Base-by-base conservation (phyloP, 148 eudicot genomes). In the Chenopodium formosanum region DNA sequence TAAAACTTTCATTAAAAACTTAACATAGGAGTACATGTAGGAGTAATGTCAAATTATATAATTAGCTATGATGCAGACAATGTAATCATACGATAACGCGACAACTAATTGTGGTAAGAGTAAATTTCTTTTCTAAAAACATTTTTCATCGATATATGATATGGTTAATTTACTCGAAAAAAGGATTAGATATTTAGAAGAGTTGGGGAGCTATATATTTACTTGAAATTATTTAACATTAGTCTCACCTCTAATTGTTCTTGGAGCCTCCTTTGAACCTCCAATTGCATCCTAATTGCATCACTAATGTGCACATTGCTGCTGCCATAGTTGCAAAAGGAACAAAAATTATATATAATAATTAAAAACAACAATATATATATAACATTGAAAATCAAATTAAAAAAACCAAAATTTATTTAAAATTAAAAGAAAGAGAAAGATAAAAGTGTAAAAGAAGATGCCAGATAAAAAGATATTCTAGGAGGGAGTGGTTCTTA, bases 221-320 rank as follows among this genome's bases (percentile, higher is more conserved):
- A 9, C 1, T 52, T 52, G 16, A 10, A 52, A 52, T 9, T 1
- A 11, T 9, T 58, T 1, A 2, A 14, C 2, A 12, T 62, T 27
- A 16, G 17, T 7, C 29, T 86, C 83, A 96, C 99, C 96, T 96
- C 99, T 7, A 96, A 44, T 83, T 96, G 99, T 78, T 96, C 99
- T 84, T 96, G 97, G 47, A 96, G 95, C 82, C 98, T 88, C 83
- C 99, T 89, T 56, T 96, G 96, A 47, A 96, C 99, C 84, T 96
- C 99, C 97, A 94, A 94, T 85, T 96, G 99, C 97, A 96, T 92
- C 88, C 95, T 90, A 53, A 91, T 85, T 77, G 91, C 90, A 87
- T 90, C 88, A 85, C 82, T 82, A 76, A 90, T 86, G 78, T 87
- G 83, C 82, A 74, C 83, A 72, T 89, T 88, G 88, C 84, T 85